Evolutionary conservation across 2,329 filamentous ascomycete genomes (phyloP), one percentile per base, ranked within the genome.

Genomic region (Penicillium sp.): DNA sequence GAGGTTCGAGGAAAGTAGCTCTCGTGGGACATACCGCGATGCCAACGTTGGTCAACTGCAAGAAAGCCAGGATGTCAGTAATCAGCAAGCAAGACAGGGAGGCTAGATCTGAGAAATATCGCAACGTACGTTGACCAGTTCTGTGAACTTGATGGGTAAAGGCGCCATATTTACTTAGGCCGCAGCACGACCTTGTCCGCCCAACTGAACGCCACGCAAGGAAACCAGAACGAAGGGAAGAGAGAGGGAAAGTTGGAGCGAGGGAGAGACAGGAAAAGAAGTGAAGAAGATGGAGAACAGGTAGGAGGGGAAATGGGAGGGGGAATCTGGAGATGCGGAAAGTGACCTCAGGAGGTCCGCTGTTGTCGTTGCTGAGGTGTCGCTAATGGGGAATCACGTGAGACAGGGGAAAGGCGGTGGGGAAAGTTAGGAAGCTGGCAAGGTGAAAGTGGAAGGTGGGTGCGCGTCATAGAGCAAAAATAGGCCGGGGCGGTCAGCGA

Each of bases 81-180:
- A 41, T 37, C 55, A 42, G 51, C 25, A 54, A 49, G 34, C 14
- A 14, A 37, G 25, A 42, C n/a, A 22, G 28, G n/a, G n/a, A 51
- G 50, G 49, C 15, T 28, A 10, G 41, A 31, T 28, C 38, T 48
- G 38, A 58, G 48, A 63, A 78, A 65, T 79, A 78, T 62, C 81
- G 73, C 75, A 79, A 72, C 76, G 65, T 79, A 89, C 87, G 83
- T 93, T 90, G 78, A 94, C 85, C 74, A 94, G 86, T 88, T 96
- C 92, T 78, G 90, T 90, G 81, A 96, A 96, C 84, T 92, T 92
- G 82, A 96, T 96, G 74, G 91, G 92, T 75, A 96, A 84, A 79
- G 88, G 86, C 73, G 79, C 80, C 80, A 82, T 82, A 77, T 75
- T 80, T 78, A 77, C 73, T 69, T 74, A 71, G 72, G 76, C 73